These are phyloP conservation scores for Conoideocrella luteorostrata DNA, from an alignment of 2,329 filamentous ascomycete genomes.

Conservation along the genomic window DNA sequence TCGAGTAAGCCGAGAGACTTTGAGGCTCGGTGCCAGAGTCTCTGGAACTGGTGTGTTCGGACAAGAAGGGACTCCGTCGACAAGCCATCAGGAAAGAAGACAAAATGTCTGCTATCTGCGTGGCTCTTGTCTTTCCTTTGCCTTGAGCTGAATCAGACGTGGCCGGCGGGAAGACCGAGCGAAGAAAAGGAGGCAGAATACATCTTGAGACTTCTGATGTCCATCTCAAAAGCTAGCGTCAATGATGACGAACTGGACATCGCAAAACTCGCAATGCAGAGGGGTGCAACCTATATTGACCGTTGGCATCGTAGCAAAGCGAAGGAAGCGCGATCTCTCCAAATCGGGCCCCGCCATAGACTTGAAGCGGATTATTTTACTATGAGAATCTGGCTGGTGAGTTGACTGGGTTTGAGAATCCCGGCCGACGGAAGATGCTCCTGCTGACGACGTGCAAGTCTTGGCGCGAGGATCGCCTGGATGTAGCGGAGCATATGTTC, in stretches of 20 bases:
- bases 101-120: constrained; percentile 30
- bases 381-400: constrained; percentile 60
- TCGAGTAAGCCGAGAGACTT: constrained; percentile 31
- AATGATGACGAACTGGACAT: constrained; percentile 49
- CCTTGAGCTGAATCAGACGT: constrained; percentile 50
- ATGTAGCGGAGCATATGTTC: constrained; percentile 76
- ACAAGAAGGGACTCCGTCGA: constrained; percentile 27
- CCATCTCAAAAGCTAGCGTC: constrained; percentile 47
- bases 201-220: constrained; percentile 61
- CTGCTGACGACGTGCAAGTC: constrained; percentile 41
- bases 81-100: constrained; percentile 12
- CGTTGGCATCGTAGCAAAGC: neutral
- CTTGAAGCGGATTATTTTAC: constrained; percentile 58
- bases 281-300: constrained; percentile 37
- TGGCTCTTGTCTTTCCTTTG: constrained; percentile 60
- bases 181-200: constrained; percentile 40
- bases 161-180: constrained; percentile 17
- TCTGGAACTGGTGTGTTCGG: constrained; percentile 64
- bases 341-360: constrained; percentile 5
- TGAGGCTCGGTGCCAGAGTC: constrained; percentile 47
- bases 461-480: constrained; percentile 66
- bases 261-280: constrained; percentile 57
- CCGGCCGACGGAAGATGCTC: neutral
- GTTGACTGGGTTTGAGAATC: constrained; percentile 18
- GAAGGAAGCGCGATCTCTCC: constrained; percentile 4